Base-by-base conservation (phyloP, 169 alveolate genomes). In the Babesia ovata region DNA sequence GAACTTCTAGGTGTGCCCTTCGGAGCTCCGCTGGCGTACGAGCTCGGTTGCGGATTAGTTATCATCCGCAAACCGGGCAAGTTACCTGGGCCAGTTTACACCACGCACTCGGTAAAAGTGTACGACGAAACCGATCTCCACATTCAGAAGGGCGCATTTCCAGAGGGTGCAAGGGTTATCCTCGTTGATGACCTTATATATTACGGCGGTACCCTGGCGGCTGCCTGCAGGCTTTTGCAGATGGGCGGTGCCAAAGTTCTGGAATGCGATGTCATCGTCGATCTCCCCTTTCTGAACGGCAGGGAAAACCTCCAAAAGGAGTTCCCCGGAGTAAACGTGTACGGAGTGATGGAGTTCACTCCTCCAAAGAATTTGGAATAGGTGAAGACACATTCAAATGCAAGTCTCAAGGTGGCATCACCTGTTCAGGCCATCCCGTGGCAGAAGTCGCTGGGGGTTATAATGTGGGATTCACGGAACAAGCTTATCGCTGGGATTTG, bases 1-100 rank as follows among this genome's bases (percentile, higher is more conserved):
- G 69, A 60, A 28, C 53, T 60, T n/a, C 49, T 56, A 0, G 69
- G 69, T 29, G 69, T 60, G 16, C 69, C 53, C 53, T 60, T 60
- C 10, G 69, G 52, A 14, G 28, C 69, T 0, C 33, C 69, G 3
- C 22, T 60, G 7, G 69, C 69, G 16, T 60, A 60, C 53, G 53
- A 22, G 29, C 29, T 60, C 7, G 53, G 53, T 11, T n/a, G 24
- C 36, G 69, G 69, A 2, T 4, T 26, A 17, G 69, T 60, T 1
- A 8, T 60, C 16, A 22, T 29, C 33, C 14, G 69, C 26, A 60
- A 60, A 21, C 24, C 24, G 69, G 69, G 69, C 26, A 60, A 60
- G 53, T 16, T 60, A 6, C 69, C 69, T 0, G 69, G 69, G 14
- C 69, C 49, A 13, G 17, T 45, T 3, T 10, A 14, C 53, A 26